phyloP scores from a whole-genome alignment of 257 asterid species.

The Anisodus tanguticus region DNA sequence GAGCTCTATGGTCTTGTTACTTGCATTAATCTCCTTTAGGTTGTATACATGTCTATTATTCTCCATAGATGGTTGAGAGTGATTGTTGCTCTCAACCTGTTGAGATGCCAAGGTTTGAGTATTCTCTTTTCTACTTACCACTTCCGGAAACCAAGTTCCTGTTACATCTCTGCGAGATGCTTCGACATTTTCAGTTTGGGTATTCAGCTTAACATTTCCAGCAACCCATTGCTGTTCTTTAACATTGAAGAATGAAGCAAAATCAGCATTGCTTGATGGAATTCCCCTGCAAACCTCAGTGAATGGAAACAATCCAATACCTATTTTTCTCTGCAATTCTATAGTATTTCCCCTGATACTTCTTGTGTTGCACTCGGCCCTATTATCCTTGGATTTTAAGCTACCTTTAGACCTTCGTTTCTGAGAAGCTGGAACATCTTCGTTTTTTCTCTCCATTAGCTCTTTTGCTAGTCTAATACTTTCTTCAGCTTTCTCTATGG shows the following conservation, averaged over 20 bases:
- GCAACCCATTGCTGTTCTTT: conserved; percentile 33
- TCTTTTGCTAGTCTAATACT: conserved; percentile 82
- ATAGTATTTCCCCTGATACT: conserved; percentile 38
- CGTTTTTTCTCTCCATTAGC: conserved; percentile 73
- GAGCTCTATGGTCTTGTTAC: conserved; percentile 36
- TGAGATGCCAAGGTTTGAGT: conserved; percentile 47
- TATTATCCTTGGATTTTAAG: conserved; percentile 43
- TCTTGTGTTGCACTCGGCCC: conserved; percentile 42
- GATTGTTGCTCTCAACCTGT: conserved; percentile 43
- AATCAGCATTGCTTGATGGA: conserved; percentile 32
- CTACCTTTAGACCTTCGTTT: conserved; percentile 44
- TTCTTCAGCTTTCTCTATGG: conserved; percentile 90
- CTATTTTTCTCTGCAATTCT: conserved; percentile 41
- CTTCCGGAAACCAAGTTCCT: conserved; percentile 42
- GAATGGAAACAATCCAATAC: conserved; percentile 35
- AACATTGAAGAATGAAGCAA: conserved; percentile 40
- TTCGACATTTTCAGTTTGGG: conserved; percentile 42
- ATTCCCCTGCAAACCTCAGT: conserved; percentile 40
- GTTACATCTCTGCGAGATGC: conserved; percentile 45
- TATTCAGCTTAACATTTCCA: conserved; percentile 41
- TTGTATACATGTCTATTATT: conserved; percentile 34
- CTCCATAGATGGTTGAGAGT: conserved; percentile 31
- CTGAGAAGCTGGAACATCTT: conserved; percentile 44
- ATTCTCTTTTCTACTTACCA: conserved; percentile 43
- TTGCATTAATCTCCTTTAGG: conserved; percentile 32